These are phyloP conservation scores for Aspergillus thermomutatus DNA, from an alignment of 2,329 filamentous ascomycete genomes.

Conservation along the genomic window DNA sequence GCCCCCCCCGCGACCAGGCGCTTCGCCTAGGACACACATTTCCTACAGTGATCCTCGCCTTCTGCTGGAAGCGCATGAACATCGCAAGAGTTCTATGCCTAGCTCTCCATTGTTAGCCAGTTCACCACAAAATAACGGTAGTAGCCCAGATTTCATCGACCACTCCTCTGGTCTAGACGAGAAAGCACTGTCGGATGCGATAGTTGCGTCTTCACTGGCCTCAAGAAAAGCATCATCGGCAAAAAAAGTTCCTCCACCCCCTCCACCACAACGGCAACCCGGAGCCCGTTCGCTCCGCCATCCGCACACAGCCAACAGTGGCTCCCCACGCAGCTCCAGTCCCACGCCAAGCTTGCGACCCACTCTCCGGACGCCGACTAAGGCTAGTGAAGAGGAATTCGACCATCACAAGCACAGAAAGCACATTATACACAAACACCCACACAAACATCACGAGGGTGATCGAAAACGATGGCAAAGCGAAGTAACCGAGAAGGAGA, in stretches of 20 bases:
- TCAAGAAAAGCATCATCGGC: constrained; percentile 41
- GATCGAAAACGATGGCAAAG: constrained; percentile 46
- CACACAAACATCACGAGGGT: constrained; percentile 48
- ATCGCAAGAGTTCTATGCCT: constrained; percentile 18
- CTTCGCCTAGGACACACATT: neutral
- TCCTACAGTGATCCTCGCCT: constrained; percentile 5
- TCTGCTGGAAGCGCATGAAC: constrained; percentile 6
- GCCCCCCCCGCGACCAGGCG: constrained; percentile 24
- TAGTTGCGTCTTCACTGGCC: constrained; percentile 47
- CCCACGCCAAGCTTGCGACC: constrained; percentile 39
- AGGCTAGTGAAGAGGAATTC: constrained; percentile 32
- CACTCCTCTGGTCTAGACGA: constrained; percentile 27
- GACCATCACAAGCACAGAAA: constrained; percentile 29
- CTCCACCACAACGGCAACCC: constrained; percentile 37
- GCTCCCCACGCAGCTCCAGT: constrained; percentile 31
- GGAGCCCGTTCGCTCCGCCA: constrained; percentile 37
- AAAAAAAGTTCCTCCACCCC: constrained; percentile 34
- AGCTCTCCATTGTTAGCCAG: constrained; percentile 26
- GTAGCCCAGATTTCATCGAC: constrained; percentile 21
- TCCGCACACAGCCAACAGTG: constrained; percentile 28
- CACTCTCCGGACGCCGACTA: constrained; percentile 40
- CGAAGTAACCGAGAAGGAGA: constrained; percentile 43
- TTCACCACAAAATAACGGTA: constrained; percentile 22
- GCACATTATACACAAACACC: constrained; percentile 42
- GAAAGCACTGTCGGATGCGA: constrained; percentile 44